A percentile compares a stretch with the other conserved stretches of the same genome.
Conservation (phyloP, 129 eudicot species). For the Centrapalus pauciflorus region DNA sequence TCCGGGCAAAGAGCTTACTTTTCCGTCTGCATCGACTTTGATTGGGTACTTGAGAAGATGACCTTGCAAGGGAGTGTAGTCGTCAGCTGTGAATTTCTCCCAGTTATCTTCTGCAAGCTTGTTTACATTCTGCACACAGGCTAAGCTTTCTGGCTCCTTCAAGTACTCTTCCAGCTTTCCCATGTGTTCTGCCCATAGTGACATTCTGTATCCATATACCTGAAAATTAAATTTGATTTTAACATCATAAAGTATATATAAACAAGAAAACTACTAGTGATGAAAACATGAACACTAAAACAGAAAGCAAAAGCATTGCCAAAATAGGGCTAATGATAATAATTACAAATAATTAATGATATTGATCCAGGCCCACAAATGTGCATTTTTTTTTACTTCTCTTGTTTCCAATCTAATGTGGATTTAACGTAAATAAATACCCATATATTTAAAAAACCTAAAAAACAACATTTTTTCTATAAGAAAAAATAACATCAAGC, state of each 20-base stretch:
- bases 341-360: too few relatives aligned
- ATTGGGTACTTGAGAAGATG: conserved; percentile 84
- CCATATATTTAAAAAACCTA: not conserved
- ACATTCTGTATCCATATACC: conserved; percentile 94
- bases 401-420: not conserved
- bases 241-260: not conserved
- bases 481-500: not conserved
- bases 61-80: conserved; percentile 58
- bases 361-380: too few relatives aligned
- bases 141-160: conserved; percentile 49
- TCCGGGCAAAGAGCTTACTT: conserved; percentile 56
- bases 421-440: not conserved
- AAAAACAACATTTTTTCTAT: not conserved
- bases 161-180: conserved; percentile 55
- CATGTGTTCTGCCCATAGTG: conserved; percentile 91
- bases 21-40: conserved; percentile 49
- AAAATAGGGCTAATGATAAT: too few relatives aligned
- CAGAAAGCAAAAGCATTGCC: too few relatives aligned
- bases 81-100: conserved; percentile 49
- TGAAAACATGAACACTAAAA: too few relatives aligned
- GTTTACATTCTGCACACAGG: conserved; percentile 54
- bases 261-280: not conserved
- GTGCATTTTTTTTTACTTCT: not conserved
- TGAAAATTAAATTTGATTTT: conserved; percentile 14
- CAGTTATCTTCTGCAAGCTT: conserved; percentile 70